phyloP scores from a whole-genome alignment of 2,329 filamentous ascomycete species.

The Hymenoscyphus occultus region DNA sequence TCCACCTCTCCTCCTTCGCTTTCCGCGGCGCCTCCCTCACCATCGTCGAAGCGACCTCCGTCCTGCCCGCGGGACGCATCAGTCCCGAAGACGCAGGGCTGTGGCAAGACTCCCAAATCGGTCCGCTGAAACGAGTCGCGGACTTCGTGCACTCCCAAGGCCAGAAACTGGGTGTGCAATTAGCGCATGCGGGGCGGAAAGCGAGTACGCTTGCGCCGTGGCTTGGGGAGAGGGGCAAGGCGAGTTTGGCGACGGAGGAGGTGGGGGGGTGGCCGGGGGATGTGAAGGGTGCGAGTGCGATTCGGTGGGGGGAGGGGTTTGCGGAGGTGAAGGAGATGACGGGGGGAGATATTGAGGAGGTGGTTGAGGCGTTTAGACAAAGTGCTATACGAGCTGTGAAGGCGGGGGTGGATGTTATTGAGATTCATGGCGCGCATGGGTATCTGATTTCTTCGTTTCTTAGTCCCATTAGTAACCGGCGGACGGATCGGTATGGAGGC shows the following conservation, averaged over 20 bases:
- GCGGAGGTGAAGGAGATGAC: slow-evolving; percentile 59
- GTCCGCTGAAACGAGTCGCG: slow-evolving; percentile 37
- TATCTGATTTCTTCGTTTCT: slow-evolving; percentile 67
- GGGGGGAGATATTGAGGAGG: slow-evolving; percentile 36
- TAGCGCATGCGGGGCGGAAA: slow-evolving; percentile 61
- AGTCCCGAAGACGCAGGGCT: slow-evolving; percentile 34
- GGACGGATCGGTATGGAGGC: slow-evolving; percentile 65
- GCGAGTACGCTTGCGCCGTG: slow-evolving; percentile 39
- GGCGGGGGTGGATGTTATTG: slow-evolving; percentile 62
- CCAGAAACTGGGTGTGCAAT: slow-evolving; percentile 67
- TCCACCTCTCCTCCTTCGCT: slow-evolving; percentile 34
- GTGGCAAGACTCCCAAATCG: slow-evolving; percentile 40
- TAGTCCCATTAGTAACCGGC: slow-evolving; percentile 55
- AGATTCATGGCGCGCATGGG: slow-evolving; percentile 61
- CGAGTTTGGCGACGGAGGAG: slow-evolving; percentile 32
- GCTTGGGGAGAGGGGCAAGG: slow-evolving; percentile 32
- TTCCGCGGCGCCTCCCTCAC: slow-evolving; percentile 36
- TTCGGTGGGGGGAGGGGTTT: slow-evolving; percentile 55
- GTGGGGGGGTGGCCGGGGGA: slow-evolving; percentile 41
- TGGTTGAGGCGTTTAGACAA: slow-evolving; percentile 39
- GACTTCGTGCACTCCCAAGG: slow-evolving; percentile 48
- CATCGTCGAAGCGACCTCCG: slow-evolving; percentile 37
- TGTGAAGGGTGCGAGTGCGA: slow-evolving; percentile 52
- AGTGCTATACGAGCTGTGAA: slow-evolving; percentile 38
- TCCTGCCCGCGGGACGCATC: slow-evolving; percentile 37